Base-by-base conservation (phyloP, 1,284 basidiomycete species). In the Mycena sp. region DNA sequence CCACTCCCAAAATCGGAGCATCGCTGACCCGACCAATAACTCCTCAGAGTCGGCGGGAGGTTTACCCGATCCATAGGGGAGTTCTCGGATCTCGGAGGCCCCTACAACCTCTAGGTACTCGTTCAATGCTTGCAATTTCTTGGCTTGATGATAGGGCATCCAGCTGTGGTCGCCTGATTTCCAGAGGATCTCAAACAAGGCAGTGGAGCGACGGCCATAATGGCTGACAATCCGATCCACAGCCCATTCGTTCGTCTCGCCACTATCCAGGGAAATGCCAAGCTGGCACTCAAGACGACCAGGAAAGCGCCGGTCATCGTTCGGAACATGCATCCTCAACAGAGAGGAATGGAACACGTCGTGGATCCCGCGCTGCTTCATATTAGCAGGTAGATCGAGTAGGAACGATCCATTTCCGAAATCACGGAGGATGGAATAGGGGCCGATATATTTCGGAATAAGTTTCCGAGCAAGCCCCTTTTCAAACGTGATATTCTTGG, bases 341-440 rank as follows among this genome's bases (percentile, higher is more conserved):
- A 73, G 54, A 1, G 70, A 70, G 6, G 63, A 51, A 51, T 73
- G 70, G 55, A 72, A 73, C 5, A 72, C 65, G 43, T 71, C 55
- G 46, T 74, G 73, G 1, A 77, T 71, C 0, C 79, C 49, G 1
- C 73, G 71, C 1, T 66, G 56, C 32, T 73, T 74, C 38, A 76
- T 56, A 25, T 59, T 45, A 9, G 69, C 28, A 2, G 74, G 74
- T 61, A 76, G 77, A 50, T 79, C 79, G 9, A 80, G 60, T 57
- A 72, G 76, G 62, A 79, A 79, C 12, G 74, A 75, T 11, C 70
- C 58, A 54, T 73, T 76, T 0, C 73, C 76, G 21, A 49, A n/a
- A 72, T 78, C 3, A 65, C 70, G 6, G 69, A 72, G 0, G 64
- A 74, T 21, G 10, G 37, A 10, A 26, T 62, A 62, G 7, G 61